Evolutionary conservation across 73 alveolate species (phyloP), one percentile per base, ranked within the genome.

Genomic region (Uronychia binucleata): DNA sequence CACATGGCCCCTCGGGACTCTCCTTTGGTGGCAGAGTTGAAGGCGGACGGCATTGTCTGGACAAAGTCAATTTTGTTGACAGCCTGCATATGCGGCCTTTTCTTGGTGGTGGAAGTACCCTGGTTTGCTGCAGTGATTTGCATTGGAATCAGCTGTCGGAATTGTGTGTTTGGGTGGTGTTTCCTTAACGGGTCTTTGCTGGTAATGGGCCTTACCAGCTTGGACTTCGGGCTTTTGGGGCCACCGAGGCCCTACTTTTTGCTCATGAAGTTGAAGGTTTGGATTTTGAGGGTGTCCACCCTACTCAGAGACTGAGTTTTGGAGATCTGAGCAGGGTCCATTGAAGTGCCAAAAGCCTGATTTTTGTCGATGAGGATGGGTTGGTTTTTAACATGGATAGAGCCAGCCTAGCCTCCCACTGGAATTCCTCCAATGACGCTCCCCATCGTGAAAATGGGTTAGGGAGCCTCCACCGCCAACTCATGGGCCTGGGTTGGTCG

Each of bases 401-500:
- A 46, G 5, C 67, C 67, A 5, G 67, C 67, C 67, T 46, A 46
- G 5, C 67, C 67, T 11, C 67, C 67, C 5, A 5, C 5, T 46
- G 67, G 67, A 46, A 46, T 46, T 46, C 67, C 67, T 46, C 67
- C 67, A 46, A 46, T 46, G 67, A 46, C 19, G 67, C 67, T 46
- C 67, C 67, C 67, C 67, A 46, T 5, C 5, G 67, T 46, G 5
- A 46, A 5, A 11, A 19, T 46, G 5, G 67, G 67, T 5, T 46
- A 19, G 19, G 67, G 67, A 46, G 5, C 19, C 5, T 46, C 67
- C 67, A 5, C 67, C 5, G 19, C 67, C 67, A 46, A 11, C 67
- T 46, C n/a, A n/a, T n/a, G n/a, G n/a, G n/a, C n/a, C n/a, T n/a
- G n/a, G n/a, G n/a, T n/a, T n/a, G n/a, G n/a, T n/a, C n/a, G n/a